Percentiles rank a stretch among this genome's conserved stretches.
phyloP scores from a whole-genome alignment of 1,284 basidiomycete genomes.

The Moesziomyces globuligerus region DNA sequence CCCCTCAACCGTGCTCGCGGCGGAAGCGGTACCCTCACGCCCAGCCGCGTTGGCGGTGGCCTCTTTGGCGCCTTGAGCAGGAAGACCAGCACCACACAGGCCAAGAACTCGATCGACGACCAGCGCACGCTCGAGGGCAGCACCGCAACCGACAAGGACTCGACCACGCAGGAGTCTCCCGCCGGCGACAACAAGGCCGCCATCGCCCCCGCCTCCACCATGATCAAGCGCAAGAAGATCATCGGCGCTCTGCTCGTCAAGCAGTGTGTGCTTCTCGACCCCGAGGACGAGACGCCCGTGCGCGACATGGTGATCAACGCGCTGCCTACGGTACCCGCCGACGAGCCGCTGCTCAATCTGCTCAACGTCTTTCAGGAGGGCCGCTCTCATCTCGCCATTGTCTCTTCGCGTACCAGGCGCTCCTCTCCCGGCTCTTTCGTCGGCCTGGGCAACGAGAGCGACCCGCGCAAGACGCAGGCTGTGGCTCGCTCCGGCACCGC shows the following conservation, averaged over 20 bases:
- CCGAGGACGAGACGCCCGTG: slow-evolving; percentile 72
- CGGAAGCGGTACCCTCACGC: slow-evolving; percentile 42
- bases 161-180: slow-evolving; percentile 54
- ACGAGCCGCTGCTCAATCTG: slow-evolving; percentile 85
- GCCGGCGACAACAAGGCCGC: slow-evolving; percentile 8
- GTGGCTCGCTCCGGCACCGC: slow-evolving; percentile 30
- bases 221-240: slow-evolving; percentile 74
- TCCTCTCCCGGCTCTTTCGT: slow-evolving; percentile 59
- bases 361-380: slow-evolving; percentile 92
- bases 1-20: slow-evolving; percentile 35
- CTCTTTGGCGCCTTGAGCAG: slow-evolving; percentile 40
- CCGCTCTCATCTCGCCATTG: slow-evolving; percentile 89
- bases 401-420: slow-evolving; percentile 69
- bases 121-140: slow-evolving; percentile 41
- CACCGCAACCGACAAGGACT: slow-evolving; percentile 25
- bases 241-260: slow-evolving; percentile 84
- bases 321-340: slow-evolving; percentile 83
- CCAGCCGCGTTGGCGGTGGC: slow-evolving; percentile 26
- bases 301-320: slow-evolving; percentile 73
- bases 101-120: slow-evolving; percentile 24
- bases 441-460: slow-evolving; percentile 48
- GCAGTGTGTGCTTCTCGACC: slow-evolving; percentile 86
- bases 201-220: slow-evolving; percentile 9
- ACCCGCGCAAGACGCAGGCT: slow-evolving; percentile 29
- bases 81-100: slow-evolving; percentile 66